Base-by-base conservation (phyloP, 768 basidiomycete species). In the Lactarius akahatsu region DNA sequence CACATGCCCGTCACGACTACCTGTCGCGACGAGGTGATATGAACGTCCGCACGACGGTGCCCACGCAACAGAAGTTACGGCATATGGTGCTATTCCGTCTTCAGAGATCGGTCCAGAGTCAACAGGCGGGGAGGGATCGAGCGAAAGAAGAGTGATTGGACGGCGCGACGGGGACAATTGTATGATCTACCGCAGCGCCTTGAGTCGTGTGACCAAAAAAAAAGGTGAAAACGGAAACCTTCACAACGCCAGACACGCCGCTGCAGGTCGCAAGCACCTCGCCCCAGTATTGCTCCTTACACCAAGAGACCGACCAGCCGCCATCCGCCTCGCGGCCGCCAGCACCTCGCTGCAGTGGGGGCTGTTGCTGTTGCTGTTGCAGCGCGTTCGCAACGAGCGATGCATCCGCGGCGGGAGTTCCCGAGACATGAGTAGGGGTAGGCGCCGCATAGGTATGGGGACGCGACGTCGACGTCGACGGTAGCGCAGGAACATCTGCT, bases 281-380 rank as follows among this genome's bases (percentile, higher is more conserved):
- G 2, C 96, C 96, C 95, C 95, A 97, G 76, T 95, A 97, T 67
- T 85, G 83, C 72, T 98, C 97, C 73, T 94, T 93, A 77, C 96
- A 98, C 95, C 96, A 99, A 9, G 90, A 90, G 52, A 99, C 77
- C 64, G 88, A 90, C 94, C 94, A 98, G 1, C 92, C 96, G 4
- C 94, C 94, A 62, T 94, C 89, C 2, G 93, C 93, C 75, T 96
- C 91, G 50, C 89, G 81, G 70, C 85, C 87, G 0, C 86, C 88
- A 28, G 79, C 67, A 1, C 84, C 83, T 18, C 80, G 77, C 63
- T 80, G 75, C 69, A 50, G 71, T 32, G 67, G 71, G 59, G 70
- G 72, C 58, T 68, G 76, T 16, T 61, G 72, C 67, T 72, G 77
- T 50, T 74, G 77, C 72, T 86, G 87, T 63, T 86, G 86, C 15